These are phyloP conservation scores for Mentha longifolia DNA, from an alignment of 257 asterid species.

Conservation along the genomic window DNA sequence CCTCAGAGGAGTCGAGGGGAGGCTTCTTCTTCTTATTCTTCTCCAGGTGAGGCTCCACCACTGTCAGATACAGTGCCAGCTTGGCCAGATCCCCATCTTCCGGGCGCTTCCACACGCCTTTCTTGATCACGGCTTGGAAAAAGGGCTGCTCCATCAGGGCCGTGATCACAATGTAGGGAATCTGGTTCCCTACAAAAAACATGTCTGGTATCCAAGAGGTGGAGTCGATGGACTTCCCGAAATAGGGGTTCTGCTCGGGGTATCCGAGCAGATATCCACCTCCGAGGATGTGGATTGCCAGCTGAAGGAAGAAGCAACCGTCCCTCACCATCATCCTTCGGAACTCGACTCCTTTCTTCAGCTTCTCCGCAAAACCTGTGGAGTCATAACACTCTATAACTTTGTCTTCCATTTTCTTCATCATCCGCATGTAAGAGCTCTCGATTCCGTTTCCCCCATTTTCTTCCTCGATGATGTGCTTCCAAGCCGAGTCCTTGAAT, in stretches of 20 bases:
- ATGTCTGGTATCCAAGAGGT: not conserved
- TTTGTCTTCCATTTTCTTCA: too few species aligned
- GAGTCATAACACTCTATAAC: too few species aligned
- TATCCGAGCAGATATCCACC: not conserved
- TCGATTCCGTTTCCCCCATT: not conserved
- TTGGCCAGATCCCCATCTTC: not conserved
- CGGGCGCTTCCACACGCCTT: not conserved
- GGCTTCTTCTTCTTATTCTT: too few species aligned
- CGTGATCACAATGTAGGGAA: constrained; percentile 5
- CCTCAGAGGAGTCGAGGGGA: not conserved
- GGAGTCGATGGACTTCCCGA: not conserved
- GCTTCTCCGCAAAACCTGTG: too few species aligned
- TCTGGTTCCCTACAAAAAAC: constrained; percentile 10
- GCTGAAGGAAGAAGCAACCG: constrained; percentile 27
- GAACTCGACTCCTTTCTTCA: not conserved
- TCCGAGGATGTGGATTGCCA: constrained; percentile 18
- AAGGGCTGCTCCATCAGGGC: constrained; percentile 9
- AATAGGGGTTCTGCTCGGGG: not conserved
- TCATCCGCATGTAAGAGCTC: not conserved
- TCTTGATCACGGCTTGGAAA: not conserved
- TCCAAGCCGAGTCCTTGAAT: not conserved
- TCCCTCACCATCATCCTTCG: not conserved
- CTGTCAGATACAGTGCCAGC: not conserved
- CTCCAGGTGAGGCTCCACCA: constrained; percentile 6
- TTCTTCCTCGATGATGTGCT: not conserved